Evolutionary conservation across 495 filamentous ascomycete species (phyloP), one percentile per base, ranked within the genome.

Genomic region (Usnea hakonensis): DNA sequence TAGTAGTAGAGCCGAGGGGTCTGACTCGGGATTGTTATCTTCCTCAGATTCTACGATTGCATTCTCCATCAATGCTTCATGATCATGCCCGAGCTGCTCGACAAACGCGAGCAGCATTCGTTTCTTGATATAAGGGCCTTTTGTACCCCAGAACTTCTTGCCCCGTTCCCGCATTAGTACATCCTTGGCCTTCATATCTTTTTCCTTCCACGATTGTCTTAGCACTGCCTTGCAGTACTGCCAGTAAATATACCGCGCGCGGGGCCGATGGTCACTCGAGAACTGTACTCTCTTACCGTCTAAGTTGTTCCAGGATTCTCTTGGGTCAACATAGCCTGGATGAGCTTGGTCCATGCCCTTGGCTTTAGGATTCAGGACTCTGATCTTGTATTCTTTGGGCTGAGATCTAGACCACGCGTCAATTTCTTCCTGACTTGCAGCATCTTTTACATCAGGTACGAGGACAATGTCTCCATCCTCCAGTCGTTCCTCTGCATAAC

Each of bases 211-310:
- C 10, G 57, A 33, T 21, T 55, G 35, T 36, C 67, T 57, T 23
- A 69, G 46, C 8, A 68, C 48, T 32, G 65, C 58, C 11, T 65
- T 32, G 46, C 67, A 69, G 50, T 66, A 71, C 32, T 71, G 69
- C 48, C 65, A 71, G 38, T 69, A 71, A 5, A 71, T 19, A 48
- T 66, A 69, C 21, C 69, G 54, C 21, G 69, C 69, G 37, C 65
- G 59, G 11, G 67, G 68, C 19, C 67, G 55, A 36, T 57, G 57
- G 1, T 37, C 53, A 32, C 56, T 57, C 11, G 33, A 36, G 55
- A 71, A 69, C 35, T 59, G 21, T 2, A 69, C 35, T 16, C 61
- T 65, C 30, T 43, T 50, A 33, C 60, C 62, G 59, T 71, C 65
- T 9, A 67, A 28, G 38, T 71, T 60, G 38, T 61, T 46, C 59